Conservation (phyloP, 2,329 filamentous ascomycete species). For the Sporothrix sp. region DNA sequence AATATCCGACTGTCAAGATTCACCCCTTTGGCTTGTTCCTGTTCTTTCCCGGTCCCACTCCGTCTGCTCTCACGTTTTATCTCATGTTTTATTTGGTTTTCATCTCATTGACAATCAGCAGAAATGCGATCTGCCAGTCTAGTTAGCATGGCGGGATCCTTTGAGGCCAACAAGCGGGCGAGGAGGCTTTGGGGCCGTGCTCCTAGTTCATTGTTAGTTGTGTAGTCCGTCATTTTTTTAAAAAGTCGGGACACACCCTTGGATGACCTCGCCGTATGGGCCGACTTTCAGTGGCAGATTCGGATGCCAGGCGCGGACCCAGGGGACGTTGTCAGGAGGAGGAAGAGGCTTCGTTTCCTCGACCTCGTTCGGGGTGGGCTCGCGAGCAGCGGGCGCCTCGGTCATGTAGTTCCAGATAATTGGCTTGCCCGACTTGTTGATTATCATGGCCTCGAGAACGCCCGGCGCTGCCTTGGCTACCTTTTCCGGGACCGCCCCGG, state of each 20-base stretch:
- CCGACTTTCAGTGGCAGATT: neutral
- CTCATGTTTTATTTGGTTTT: no score
- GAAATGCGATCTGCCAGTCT: no score
- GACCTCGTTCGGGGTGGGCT: slow-evolving; percentile 1
- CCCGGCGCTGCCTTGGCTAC: neutral
- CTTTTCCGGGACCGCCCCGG: no score
- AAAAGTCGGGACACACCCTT: no score
- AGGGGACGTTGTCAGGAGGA: neutral
- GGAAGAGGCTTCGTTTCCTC: neutral
- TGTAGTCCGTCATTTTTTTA: no score
- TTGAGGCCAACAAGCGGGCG: slow-evolving; percentile 9
- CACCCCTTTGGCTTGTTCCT: no score
- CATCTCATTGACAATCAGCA: no score
- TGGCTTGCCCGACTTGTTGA: slow-evolving; percentile 9
- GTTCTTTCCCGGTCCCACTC: no score
- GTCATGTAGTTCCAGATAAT: slow-evolving; percentile 10
- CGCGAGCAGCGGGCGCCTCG: slow-evolving; percentile 2
- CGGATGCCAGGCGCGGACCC: neutral
- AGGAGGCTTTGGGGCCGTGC: neutral
- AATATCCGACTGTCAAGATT: no score
- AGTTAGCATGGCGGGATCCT: slow-evolving; percentile 12
- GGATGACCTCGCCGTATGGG: neutral
- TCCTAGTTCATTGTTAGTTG: neutral
- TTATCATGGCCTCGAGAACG: slow-evolving; percentile 6
- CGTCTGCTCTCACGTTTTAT: no score